Evolutionary conservation across 2,329 filamentous ascomycete genomes (phyloP), one percentile per base, ranked within the genome.

Genomic region (Trichoderma sp.): DNA sequence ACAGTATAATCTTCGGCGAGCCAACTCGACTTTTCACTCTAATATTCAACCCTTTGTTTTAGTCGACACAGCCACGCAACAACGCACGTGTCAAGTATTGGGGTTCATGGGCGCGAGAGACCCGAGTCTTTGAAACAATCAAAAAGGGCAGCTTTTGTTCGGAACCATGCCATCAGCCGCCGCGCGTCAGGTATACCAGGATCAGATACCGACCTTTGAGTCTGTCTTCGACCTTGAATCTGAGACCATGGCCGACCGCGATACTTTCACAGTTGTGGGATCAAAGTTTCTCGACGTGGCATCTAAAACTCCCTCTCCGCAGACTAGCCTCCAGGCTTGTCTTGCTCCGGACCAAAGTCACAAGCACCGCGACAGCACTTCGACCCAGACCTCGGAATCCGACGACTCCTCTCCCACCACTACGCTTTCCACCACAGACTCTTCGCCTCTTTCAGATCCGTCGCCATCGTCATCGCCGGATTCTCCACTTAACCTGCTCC

Each of bases 361-460:
- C 81, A 90, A 91, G 78, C 92, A 93, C 79, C 87, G 90, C 79
- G 88, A 93, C 79, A 94, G 92, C 82, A 91, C 89, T n/a, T 95
- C 91, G 8, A 93, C 92, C 3, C 91, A 92, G 74, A 87, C 87
- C 69, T 93, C 92, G 17, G 93, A 93, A 74, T 98, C 96, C 1
- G 93, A 93, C 55, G 95, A 97, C 78, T 97, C 95, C 26, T 98
- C 95, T 9, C 96, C 96, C 1, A 98, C 95, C 8, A 98, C 95
- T 4, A 97, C 95, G 2, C 88, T 96, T 64, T 97, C 94, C 6
- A 97, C 94, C 23, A 93, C 95, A 74, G 95, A 97, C 82, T 97
- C 95, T 6, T 95, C 94, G 9, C 93, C 94, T 34, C 87, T 96
- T 63, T 95, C 95, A 34, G 95, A 98, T 77, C 92, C 93, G 8